phyloP scores from a whole-genome alignment of 2,329 filamentous ascomycete species.

The Aureobasidium sp. region DNA sequence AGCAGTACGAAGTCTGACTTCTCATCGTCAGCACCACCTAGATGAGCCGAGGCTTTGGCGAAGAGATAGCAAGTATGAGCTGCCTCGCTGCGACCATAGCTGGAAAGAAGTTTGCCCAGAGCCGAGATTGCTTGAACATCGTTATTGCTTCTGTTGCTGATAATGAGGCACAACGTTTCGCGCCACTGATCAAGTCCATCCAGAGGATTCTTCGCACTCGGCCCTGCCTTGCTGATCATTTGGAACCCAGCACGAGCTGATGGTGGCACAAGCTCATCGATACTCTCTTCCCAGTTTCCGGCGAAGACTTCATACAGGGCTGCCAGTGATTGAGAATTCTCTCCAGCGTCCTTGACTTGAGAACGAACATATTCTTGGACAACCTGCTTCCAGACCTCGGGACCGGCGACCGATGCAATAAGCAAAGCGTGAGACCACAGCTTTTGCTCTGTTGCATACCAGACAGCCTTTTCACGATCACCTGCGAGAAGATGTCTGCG shows the following conservation, averaged over 20 bases:
- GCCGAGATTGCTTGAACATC: conserved; percentile 71
- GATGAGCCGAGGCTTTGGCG: conserved; percentile 58
- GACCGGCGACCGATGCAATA: conserved; percentile 70
- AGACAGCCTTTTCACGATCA: conserved; percentile 83
- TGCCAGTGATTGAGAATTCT: conserved; percentile 77
- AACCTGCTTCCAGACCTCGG: conserved; percentile 77
- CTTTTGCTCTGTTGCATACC: conserved; percentile 85
- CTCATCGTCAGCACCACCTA: conserved; percentile 77
- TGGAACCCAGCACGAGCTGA: conserved; percentile 89
- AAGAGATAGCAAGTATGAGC: conserved; percentile 93
- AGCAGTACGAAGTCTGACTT: conserved; percentile 72
- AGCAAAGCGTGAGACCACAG: conserved; percentile 96
- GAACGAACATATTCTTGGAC: conserved; percentile 92
- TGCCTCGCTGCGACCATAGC: conserved; percentile 83
- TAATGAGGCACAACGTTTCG: conserved; percentile 75
- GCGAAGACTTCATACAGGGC: conserved; percentile 90
- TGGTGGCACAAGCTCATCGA: conserved; percentile 88
- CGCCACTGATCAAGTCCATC: conserved; percentile 89
- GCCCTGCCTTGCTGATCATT: conserved; percentile 67
- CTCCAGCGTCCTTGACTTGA: conserved; percentile 75
- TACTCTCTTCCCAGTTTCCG: conserved; percentile 86
- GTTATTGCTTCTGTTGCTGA: conserved; percentile 78
- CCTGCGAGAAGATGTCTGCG: conserved; percentile 67
- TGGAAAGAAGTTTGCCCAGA: conserved; percentile 70
- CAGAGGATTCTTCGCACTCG: conserved; percentile 60